Base-by-base conservation (phyloP, 2,329 filamentous ascomycete genomes). In the Paraphoma chrysanthemicola region DNA sequence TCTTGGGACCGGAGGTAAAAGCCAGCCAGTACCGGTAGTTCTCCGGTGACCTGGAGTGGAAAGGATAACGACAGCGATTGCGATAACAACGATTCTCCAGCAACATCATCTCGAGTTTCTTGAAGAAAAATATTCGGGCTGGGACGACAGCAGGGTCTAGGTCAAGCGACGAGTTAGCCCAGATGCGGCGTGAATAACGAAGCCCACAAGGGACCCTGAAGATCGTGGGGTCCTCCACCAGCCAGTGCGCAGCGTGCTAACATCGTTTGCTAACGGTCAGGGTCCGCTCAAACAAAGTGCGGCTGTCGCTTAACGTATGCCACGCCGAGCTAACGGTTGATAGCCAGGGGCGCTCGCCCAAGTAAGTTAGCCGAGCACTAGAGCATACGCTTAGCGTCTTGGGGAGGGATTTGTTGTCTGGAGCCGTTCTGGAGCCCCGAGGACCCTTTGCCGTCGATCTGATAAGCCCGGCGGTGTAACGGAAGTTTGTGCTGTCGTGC, bases 251-350 rank as follows among this genome's bases (percentile, higher is more conserved):
- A 12, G 39, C 39, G 39, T 16, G 17, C 31, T 48, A 31, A 39
- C 45, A 36, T 12, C 17, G 16, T 47, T 33, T 47, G 16, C 16
- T 31, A 39, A 48, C 38, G 41, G 48, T 44, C 39, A 51, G 48
- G 48, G 48, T 51, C 48, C 17, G 48, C 48, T 28, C 33, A 44
- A 28, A 6, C 41, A 31, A 42, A 42, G 16, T 51, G 48, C 39
- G 48, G 48, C 48, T 51, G 28, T 44, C 48, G 48, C 48, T 51
- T 51, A 44, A 9, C 14, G 11, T 7, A 29, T 43, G 48, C 48
- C 48, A 51, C 23, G 48, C 23, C 28, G 39, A 29, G 39, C 48
- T 36, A 51, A 43, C 41, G 48, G 48, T 18, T 43, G 39, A 51
- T 43, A 43, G 16, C 29, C 28, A 51, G 48, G 39, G 48, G 48